A percentile compares a stretch with the other conserved stretches of the same genome.
Conservation (phyloP, 2,329 filamentous ascomycete genomes). For the Penicillium psychrosexuale region DNA sequence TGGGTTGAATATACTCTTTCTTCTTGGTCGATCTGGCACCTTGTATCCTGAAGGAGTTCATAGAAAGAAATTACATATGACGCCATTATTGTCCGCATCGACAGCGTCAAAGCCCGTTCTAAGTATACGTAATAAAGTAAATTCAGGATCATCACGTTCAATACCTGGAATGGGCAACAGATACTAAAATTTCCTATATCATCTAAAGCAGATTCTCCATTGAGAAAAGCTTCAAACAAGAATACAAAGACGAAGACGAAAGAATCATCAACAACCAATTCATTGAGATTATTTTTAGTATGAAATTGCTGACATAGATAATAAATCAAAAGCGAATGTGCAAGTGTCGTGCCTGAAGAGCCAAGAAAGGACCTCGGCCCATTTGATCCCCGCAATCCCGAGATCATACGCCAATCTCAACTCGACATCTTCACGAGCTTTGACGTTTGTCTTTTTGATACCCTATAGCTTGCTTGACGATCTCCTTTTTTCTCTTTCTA, state of each 20-base stretch:
- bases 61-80: no score
- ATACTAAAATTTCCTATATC: no score
- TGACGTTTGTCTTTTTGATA: constrained; percentile 10
- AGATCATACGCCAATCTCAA: constrained; percentile 10
- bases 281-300: neutral
- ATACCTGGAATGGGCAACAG: no score
- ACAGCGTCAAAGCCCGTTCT: no score
- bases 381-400: constrained; percentile 26
- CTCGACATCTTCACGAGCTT: constrained; percentile 2
- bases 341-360: constrained; percentile 8
- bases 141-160: no score
- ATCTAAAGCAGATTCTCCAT: no score
- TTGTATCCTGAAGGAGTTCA: no score
- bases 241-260: no score
- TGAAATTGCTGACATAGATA: neutral
- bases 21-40: no score
- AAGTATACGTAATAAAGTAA: no score
- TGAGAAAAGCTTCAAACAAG: neutral
- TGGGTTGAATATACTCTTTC: no score
- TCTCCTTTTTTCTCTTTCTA: neutral
- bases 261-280: neutral
- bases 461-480: neutral
- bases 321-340: neutral
- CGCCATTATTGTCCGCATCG: no score
- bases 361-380: constrained; percentile 21